Evolutionary conservation across 805 yeast genomes (phyloP).

Genomic region (Peterozyma xylosa): DNA sequence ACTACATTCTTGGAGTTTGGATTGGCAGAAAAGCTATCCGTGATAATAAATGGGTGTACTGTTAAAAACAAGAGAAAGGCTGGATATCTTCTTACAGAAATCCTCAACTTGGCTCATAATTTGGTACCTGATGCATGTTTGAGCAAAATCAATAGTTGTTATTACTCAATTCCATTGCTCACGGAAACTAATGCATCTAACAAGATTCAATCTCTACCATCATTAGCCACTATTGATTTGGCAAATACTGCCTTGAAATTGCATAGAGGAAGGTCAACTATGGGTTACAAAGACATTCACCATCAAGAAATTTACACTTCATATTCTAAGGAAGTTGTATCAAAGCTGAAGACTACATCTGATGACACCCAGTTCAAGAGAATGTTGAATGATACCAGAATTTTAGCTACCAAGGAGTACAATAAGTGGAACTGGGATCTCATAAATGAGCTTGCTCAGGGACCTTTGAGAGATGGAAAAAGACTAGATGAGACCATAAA

Average conservation of each 20-base stretch:
- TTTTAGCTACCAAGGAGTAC: constrained; percentile 71
- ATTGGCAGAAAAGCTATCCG: constrained; percentile 39
- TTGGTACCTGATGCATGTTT: constrained; percentile 35
- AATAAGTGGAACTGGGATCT: constrained; percentile 85
- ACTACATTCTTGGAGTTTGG: constrained; percentile 48
- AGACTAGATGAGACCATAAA: constrained; percentile 70
- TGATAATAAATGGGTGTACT: constrained; percentile 34
- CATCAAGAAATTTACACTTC: constrained; percentile 4
- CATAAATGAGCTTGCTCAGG: constrained; percentile 64
- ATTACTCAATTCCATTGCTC: constrained; percentile 3
- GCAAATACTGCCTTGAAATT: constrained; percentile 34
- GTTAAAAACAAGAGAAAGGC: constrained; percentile 48
- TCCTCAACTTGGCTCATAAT: constrained; percentile 43
- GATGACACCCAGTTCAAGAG: constrained; percentile 66
- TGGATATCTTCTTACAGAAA: constrained; percentile 55
- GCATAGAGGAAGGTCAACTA: constrained; percentile 27
- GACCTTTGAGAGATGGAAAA: constrained; percentile 69
- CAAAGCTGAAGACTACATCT: constrained; percentile 2
- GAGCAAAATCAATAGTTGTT: neutral
- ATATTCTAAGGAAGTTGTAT: constrained; percentile 12
- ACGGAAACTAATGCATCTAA: neutral
- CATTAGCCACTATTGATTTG: constrained; percentile 36
- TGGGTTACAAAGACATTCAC: constrained; percentile 20
- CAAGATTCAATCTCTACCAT: constrained; percentile 14
- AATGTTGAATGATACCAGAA: constrained; percentile 60